phyloP scores from a whole-genome alignment of 1,139 yeast species.

The Zygosaccharomyces sapae region DNA sequence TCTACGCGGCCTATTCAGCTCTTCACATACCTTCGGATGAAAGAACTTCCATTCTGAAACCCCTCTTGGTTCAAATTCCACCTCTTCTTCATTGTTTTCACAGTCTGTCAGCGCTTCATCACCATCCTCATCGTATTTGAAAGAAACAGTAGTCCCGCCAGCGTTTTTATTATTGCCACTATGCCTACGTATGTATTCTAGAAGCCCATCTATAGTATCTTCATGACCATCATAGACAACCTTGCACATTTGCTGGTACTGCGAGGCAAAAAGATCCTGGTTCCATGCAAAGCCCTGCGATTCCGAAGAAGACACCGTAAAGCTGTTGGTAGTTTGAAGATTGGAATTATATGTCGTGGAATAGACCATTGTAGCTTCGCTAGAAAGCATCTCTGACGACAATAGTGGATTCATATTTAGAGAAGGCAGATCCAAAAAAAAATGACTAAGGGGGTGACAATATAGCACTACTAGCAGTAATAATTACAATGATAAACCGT shows the following conservation, averaged over 20 bases:
- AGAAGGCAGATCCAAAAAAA: no score
- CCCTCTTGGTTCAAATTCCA: slow-evolving; percentile 4
- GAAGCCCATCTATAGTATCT: slow-evolving; percentile 21
- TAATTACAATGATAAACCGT: no score
- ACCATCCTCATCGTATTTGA: slow-evolving; percentile 11
- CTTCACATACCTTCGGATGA: slow-evolving; percentile 15
- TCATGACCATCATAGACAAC: slow-evolving; percentile 34
- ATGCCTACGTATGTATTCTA: slow-evolving; percentile 11
- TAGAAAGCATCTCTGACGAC: slow-evolving; percentile 22
- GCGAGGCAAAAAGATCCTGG: slow-evolving; percentile 34
- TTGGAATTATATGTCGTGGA: slow-evolving; percentile 16
- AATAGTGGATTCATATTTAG: slow-evolving; percentile 11
- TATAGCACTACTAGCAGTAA: background rate
- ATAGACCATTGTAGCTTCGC: slow-evolving; percentile 28
- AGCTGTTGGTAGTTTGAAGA: slow-evolving; percentile 15
- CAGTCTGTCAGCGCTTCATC: slow-evolving; percentile 17
- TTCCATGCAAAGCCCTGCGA: slow-evolving; percentile 36
- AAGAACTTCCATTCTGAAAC: slow-evolving; percentile 1
- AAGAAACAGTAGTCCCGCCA: slow-evolving; percentile 5
- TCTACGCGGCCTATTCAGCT: slow-evolving; percentile 26
- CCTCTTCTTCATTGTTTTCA: slow-evolving; percentile 10
- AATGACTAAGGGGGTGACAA: no score
- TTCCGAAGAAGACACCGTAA: slow-evolving; percentile 25
- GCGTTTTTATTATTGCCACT: slow-evolving; percentile 1
- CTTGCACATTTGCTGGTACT: slow-evolving; percentile 33